Percentiles rank a stretch among this genome's conserved stretches.
These are phyloP conservation scores for Taxillus chinensis DNA, from an alignment of 164 flowering plant species.

Conservation along the genomic window DNA sequence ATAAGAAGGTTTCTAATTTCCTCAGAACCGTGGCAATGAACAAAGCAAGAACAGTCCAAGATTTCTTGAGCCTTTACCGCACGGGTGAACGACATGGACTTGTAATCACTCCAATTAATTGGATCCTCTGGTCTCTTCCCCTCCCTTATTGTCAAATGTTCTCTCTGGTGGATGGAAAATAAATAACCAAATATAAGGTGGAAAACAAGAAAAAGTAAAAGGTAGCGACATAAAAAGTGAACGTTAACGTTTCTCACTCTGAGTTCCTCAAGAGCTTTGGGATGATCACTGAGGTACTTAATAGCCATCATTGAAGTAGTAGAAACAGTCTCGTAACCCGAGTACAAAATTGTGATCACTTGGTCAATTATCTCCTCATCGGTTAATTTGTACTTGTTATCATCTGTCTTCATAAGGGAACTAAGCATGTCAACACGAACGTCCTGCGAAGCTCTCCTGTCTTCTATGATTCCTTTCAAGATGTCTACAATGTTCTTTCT, in stretches of 20 bases:
- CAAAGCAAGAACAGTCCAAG: no score
- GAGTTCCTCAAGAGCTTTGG: conserved; percentile 47
- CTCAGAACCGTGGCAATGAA: no score
- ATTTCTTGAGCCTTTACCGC: conserved; percentile 20
- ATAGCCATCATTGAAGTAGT: conserved; percentile 71
- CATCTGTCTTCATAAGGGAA: conserved; percentile 32
- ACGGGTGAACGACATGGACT: conserved; percentile 44
- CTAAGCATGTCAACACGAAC: conserved; percentile 45
- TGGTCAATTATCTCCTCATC: conserved; percentile 61
- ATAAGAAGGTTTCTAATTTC: no score
- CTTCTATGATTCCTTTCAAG: conserved; percentile 29
- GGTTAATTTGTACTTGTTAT: conserved; percentile 26
- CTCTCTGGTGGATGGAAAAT: conserved; percentile 19
- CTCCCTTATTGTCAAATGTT: conserved; percentile 33
- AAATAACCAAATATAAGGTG: not conserved
- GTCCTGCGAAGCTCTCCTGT: conserved; percentile 38
- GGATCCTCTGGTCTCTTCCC: conserved; percentile 29
- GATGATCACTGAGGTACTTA: conserved; percentile 69
- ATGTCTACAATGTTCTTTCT: conserved; percentile 34
- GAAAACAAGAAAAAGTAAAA: not conserved
- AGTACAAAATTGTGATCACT: conserved; percentile 48
- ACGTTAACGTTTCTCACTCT: conserved; percentile 30
- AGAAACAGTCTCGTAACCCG: conserved; percentile 72
- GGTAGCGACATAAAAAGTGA: not conserved
- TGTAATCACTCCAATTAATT: conserved; percentile 36